Base-by-base conservation (phyloP, 257 asterid species). In the Salvia miltiorrhiza region DNA sequence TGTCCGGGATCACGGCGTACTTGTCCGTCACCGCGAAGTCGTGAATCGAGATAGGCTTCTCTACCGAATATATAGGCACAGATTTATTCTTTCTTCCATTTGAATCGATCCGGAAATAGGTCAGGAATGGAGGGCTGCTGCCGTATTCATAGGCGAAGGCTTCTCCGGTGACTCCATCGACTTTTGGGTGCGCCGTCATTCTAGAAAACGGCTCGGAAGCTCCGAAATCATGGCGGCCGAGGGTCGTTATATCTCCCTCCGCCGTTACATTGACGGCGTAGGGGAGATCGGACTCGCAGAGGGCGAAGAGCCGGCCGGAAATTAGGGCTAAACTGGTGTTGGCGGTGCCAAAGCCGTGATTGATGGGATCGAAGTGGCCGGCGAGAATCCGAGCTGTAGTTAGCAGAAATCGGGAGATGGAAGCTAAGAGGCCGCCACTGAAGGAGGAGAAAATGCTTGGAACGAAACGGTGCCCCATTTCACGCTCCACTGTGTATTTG, bases 151-250 rank as follows among this genome's bases (percentile, higher is more conserved):
- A 86, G 3, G 88, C 82, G 37, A 86, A 88, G 3, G 72, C 73
- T 58, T 86, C 85, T 0, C 78, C 71, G 1, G 93, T 84, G 0
- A 50, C 73, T 0, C 47, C 45, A 17, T 88, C 89, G 0, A 68
- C 58, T 28, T 84, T 81, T 8, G 89, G 90, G 39, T 88, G 96
- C 2, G 96, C 90, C 0, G 87, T 84, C 90, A 86, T 88, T 45
- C 82, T 70, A 67, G 28, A 32, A 1, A 8, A 10, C 3, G 77
- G 73, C 10, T 52, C 56, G 0, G 69, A 78, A 1, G 14, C 50
- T 30, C 64, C 8, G 28, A 48, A 83, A 19, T 78, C 81, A 6
- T 77, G 80, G 48, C 95, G 90, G 13, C 77, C 70, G 0, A 83
- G 67, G 9, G 92, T 88, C 3, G 48, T 0, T 4, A 88, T 55